Evolutionary conservation across 2,329 filamentous ascomycete species (phyloP), one percentile per base, ranked within the genome.

Genomic region (Pezicula neosporulosa): DNA sequence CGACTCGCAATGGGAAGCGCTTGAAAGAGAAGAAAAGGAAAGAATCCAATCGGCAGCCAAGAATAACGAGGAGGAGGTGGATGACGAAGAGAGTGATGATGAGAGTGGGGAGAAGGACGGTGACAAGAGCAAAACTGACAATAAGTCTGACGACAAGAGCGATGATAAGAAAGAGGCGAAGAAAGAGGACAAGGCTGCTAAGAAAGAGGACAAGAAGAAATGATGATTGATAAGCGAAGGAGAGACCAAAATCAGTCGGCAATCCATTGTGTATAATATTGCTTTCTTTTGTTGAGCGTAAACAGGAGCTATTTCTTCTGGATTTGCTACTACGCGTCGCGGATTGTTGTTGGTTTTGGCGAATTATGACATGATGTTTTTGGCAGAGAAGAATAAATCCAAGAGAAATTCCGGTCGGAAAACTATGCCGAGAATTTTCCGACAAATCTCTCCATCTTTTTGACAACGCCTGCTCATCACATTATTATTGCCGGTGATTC

Each of bases 41-140:
- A 60, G 57, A 38, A 56, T 50, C 8, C 13, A 38, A n/a, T 51
- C 47, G 24, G 24, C 57, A 13, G 55, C 35, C 6, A 52, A 47
- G 28, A 43, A 48, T 6, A 45, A 49, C 6, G 50, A 55, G 8
- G 55, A 54, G 16, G 44, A 54, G 16, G 38, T 37, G 6, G 39
- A 49, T 7, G 45, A 44, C 2, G 35, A 50, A 10, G 48, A 38
- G 4, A 47, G 43, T 4, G 42, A 48, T 27, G 38, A 51, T n/a
- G 42, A 48, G 18, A 30, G 38, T 18, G 36, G 46, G 7, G 56
- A 54, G 10, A 52, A 53, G 21, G 46, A 53, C 19, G 71, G 74
- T 1, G 74, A 72, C 1, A 70, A 72, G 4, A 63, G 62, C 6
- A 61, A 63, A 19, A 27, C 12, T 27, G 24, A 24, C n/a, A n/a